phyloP scores from a whole-genome alignment of 2,329 filamentous ascomycete species.

The Sclerotinia trifoliorum region DNA sequence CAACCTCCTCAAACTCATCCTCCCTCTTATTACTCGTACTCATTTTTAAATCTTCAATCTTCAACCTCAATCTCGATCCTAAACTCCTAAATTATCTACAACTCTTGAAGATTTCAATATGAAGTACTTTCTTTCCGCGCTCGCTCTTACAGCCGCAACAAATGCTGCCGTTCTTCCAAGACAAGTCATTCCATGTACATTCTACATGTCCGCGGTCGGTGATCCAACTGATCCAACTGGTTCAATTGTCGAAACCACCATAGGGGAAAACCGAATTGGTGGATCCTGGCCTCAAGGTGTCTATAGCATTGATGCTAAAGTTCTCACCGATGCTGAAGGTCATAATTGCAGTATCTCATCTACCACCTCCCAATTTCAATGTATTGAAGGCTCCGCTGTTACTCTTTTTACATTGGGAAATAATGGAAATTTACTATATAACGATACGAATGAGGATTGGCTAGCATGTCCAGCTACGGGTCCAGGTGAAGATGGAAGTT shows the following conservation, averaged over 20 bases:
- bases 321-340: slow-evolving; percentile 29
- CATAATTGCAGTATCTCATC: slow-evolving; percentile 34
- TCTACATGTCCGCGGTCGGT: slow-evolving; percentile 33
- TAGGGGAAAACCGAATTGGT: slow-evolving; percentile 35
- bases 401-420: slow-evolving; percentile 24
- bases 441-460: slow-evolving; percentile 28
- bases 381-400: slow-evolving; percentile 15
- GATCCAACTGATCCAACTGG: slow-evolving; percentile 29
- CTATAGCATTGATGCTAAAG: slow-evolving; percentile 31
- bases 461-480: slow-evolving; percentile 35
- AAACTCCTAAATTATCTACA: not conserved
- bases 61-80: not conserved
- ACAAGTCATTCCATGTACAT: slow-evolving; percentile 32
- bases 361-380: slow-evolving; percentile 33
- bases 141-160: slow-evolving; percentile 22
- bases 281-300: slow-evolving; percentile 30
- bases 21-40: not conserved
- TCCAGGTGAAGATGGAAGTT: slow-evolving; percentile 35
- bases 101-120: slow-evolving; percentile 20
- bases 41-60: slow-evolving; percentile 13
- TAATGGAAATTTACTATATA: slow-evolving; percentile 29
- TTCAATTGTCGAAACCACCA: slow-evolving; percentile 28
- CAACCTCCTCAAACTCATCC: not conserved
- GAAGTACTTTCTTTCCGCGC: slow-evolving; percentile 20
- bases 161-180: slow-evolving; percentile 30